These are phyloP conservation scores for Triadica sebifera DNA, from an alignment of 345 rosid genomes.

Conservation along the genomic window DNA sequence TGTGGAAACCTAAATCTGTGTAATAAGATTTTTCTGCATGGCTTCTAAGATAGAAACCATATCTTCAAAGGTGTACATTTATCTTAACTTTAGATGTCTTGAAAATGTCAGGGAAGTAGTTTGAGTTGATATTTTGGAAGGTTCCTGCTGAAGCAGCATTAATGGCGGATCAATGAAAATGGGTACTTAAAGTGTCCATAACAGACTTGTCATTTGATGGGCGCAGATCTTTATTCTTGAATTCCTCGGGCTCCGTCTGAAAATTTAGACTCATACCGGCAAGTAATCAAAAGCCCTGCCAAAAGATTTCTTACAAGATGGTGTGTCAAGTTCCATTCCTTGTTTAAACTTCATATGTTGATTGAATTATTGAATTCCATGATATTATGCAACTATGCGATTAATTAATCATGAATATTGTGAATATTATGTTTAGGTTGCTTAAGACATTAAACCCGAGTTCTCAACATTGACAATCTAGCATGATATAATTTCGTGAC, in stretches of 20 bases:
- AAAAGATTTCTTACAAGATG: not conserved
- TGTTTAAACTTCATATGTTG: not conserved
- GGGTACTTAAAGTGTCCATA: not conserved
- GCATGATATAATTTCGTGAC: not conserved
- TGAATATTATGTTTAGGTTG: not conserved
- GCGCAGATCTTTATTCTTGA: not conserved
- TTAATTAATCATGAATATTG: not conserved
- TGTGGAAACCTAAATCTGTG: not conserved
- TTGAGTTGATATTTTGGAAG: constrained; percentile 2
- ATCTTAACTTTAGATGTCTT: not conserved
- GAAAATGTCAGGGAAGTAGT: not conserved
- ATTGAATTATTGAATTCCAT: not conserved
- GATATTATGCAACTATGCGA: not conserved
- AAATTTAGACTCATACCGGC: not conserved
- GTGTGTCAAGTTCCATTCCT: not conserved
- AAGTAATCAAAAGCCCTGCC: not conserved
- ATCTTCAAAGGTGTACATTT: not conserved
- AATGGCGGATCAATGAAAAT: not conserved
- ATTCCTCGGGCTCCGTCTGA: not conserved
- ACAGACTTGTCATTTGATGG: not conserved
- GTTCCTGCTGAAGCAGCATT: not conserved
- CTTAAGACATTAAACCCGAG: not conserved
- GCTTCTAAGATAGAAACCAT: not conserved
- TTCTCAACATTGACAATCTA: not conserved
- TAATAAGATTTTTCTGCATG: not conserved